These are phyloP conservation scores for Primulina eburnea DNA, from an alignment of 257 asterid species.

Conservation along the genomic window DNA sequence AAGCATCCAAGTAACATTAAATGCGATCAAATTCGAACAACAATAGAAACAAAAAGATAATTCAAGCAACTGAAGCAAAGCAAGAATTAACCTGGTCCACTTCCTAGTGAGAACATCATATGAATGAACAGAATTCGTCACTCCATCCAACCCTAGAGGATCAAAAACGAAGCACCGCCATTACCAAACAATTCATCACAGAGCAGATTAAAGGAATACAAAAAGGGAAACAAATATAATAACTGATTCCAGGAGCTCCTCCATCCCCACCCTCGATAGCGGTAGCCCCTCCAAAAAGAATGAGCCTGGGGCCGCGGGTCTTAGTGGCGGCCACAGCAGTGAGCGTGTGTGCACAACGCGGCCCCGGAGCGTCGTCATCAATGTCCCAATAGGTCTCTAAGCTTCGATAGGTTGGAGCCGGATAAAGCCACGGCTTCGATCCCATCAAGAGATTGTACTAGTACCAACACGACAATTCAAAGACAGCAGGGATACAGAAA, in stretches of 20 bases:
- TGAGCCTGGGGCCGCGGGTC: conserved; percentile 86
- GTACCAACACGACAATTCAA: conserved; percentile 17
- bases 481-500: neutral
- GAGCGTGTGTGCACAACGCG: conserved; percentile 91
- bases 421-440: conserved; percentile 62
- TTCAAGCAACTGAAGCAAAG: conserved; percentile 10
- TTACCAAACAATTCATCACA: neutral
- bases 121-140: conserved; percentile 80
- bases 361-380: conserved; percentile 98
- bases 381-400: conserved; percentile 79
- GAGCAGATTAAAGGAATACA: neutral
- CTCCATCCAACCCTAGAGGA: conserved; percentile 87
- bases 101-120: conserved; percentile 91
- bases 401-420: conserved; percentile 58
- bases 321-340: conserved; percentile 92
- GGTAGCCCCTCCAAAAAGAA: conserved; percentile 96
- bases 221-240: conserved; percentile 1
- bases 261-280: conserved; percentile 92
- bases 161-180: neutral
- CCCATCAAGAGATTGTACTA: conserved; percentile 38
- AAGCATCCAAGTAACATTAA: conserved; percentile 23
- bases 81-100: conserved; percentile 72
- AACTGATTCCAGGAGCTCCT: conserved; percentile 87
- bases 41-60: conserved; percentile 4
- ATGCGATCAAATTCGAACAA: conserved; percentile 21